Evolutionary conservation across 352 stramenopile species (phyloP).

Genomic region (Pythium monospermum): DNA sequence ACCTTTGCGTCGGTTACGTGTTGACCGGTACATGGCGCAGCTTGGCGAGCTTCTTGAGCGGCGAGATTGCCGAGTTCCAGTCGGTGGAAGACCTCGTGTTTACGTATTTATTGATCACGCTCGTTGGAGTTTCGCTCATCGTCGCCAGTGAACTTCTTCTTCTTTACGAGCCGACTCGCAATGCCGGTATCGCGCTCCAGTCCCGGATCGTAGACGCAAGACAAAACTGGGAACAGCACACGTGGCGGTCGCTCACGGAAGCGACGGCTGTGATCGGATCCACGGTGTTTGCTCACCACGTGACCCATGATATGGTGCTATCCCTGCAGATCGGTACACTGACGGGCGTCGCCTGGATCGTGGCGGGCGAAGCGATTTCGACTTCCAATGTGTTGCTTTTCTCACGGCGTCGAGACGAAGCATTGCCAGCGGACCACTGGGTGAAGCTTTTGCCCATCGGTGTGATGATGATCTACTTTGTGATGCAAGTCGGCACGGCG

Average conservation of each 20-base stretch:
- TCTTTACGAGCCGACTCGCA: constrained; percentile 56
- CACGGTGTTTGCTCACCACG: constrained; percentile 55
- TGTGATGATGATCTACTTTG: constrained; percentile 62
- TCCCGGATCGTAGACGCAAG: constrained; percentile 63
- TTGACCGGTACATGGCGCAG: constrained; percentile 43
- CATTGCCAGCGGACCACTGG: constrained; percentile 69
- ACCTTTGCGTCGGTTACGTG: constrained; percentile 60
- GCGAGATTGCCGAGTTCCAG: constrained; percentile 25
- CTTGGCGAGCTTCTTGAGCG: constrained; percentile 40
- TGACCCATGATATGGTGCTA: constrained; percentile 47
- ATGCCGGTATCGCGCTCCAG: constrained; percentile 57
- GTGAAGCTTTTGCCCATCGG: constrained; percentile 65
- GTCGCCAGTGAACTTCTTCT: constrained; percentile 73
- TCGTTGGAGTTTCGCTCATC: constrained; percentile 70
- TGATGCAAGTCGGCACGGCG: constrained; percentile 42
- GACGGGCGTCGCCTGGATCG: constrained; percentile 49
- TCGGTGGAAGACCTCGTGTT: constrained; percentile 60
- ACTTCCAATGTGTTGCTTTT: constrained; percentile 24
- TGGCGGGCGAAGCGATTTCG: constrained; percentile 44
- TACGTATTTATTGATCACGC: constrained; percentile 65
- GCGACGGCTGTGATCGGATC: constrained; percentile 46
- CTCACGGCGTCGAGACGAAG: constrained; percentile 29
- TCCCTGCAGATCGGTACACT: constrained; percentile 74
- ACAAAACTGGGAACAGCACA: constrained; percentile 59
- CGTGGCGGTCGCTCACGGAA: constrained; percentile 55